Percentiles rank a stretch among this genome's conserved stretches.
These are phyloP conservation scores for Teratosphaeria zuluensis DNA, from an alignment of 2,329 filamentous ascomycete species.

Conservation along the genomic window DNA sequence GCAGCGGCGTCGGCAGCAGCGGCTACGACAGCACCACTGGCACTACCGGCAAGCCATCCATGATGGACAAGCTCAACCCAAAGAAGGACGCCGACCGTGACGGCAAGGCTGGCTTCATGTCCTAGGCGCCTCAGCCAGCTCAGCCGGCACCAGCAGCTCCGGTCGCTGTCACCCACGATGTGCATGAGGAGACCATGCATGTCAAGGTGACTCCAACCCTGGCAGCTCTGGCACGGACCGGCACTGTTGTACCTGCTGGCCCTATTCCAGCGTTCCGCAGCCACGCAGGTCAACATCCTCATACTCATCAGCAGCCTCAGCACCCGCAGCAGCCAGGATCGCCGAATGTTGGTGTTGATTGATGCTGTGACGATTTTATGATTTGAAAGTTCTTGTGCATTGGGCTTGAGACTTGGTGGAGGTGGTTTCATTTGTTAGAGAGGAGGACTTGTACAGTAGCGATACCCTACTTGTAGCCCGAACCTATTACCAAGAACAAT, in stretches of 20 bases:
- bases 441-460: not conserved
- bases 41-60: slow-evolving; percentile 33
- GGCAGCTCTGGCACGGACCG: not conserved
- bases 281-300: not conserved
- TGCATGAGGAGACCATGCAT: slow-evolving; percentile 1
- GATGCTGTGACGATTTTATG: not conserved
- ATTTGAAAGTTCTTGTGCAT: not conserved
- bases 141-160: not conserved
- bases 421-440: not conserved
- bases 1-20: not conserved
- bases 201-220: slow-evolving; percentile 1
- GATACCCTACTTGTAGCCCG: not conserved
- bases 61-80: slow-evolving; percentile 48
- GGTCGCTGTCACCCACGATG: not conserved
- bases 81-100: slow-evolving; percentile 44
- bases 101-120: slow-evolving; percentile 47
- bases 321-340: not conserved
- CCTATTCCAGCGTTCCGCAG: not conserved
- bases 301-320: not conserved
- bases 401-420: not conserved
- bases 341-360: not conserved
- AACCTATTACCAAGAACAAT: not conserved
- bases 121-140: slow-evolving; percentile 24
- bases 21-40: slow-evolving; percentile 1
- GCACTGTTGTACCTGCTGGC: not conserved